Base-by-base conservation (phyloP, 192 early-diverging fungal species). In the Spinellus fusiger region DNA sequence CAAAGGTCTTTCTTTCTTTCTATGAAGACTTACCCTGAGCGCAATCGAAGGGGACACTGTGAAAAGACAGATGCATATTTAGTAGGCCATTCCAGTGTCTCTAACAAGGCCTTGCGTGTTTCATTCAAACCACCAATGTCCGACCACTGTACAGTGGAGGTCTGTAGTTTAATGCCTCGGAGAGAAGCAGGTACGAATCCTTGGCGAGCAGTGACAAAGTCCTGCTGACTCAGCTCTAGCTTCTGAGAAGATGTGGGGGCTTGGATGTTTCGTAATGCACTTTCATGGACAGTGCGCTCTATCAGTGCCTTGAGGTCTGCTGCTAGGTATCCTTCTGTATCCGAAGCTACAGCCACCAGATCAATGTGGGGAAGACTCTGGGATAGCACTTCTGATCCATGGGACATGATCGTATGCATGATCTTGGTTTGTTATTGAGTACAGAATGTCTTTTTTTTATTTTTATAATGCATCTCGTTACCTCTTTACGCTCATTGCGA, bases 41-140 rank as follows among this genome's bases (percentile, higher is more conserved):
- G 80, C 44, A 99, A 73, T 16, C 96, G 82, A 35, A 99, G 73
- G 1, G 94, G 86, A 63, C 89, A 93, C 54, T 83, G 86, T 10
- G 86, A 86, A 76, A 96, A 99, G 31, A 99, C 89, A 0, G 84
- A 75, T 2, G 92, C 89, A 68, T 96, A 99, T 65, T 89, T 88
- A 0, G 93, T 91, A 0, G 96, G 96, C 86, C 94, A 94, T 74
- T 98, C 92, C 8, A 99, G 68, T 0, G 96, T 99, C 64, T 99
- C 93, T 4, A 91, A 65, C 59, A 99, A 66, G 44, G 86, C 82
- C 20, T 83, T 80, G 44, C 92, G 85, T 0, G 94, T 87, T 46
- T 89, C 89, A 18, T 83, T 77, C 56, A 99, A 67, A 40, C 66
- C 93, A 31, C 94, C 94, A 69, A 97, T 94, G 69, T 94, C 92